Evolutionary conservation across 169 alveolate species (phyloP), one percentile per base, ranked within the genome.

Genomic region (Plasmodium chabaudi): DNA sequence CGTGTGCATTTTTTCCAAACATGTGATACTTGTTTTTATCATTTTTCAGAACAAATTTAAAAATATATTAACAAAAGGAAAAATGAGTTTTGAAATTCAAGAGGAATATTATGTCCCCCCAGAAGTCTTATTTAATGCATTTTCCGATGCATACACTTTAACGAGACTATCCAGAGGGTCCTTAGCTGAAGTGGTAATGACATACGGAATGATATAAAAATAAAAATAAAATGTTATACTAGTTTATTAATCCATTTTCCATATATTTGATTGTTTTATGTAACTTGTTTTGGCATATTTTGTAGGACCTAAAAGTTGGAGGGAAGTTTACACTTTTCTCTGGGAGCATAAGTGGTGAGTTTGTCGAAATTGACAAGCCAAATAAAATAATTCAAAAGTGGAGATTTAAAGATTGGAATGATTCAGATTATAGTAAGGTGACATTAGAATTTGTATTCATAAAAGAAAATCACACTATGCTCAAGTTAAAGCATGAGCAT

Each of bases 61-160:
- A 34, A 34, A 34, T 34, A 34, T 34, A 34, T 3, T 34, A 34
- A 34, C 0, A 34, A 27, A n/a, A 6, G 9, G 12, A 17, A 64
- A 49, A 68, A 79, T 79, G 89, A 79, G 82, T 47, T 79, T 79
- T 60, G 68, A 60, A 13, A 65, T 79, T 12, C 61, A 65, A 46
- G 59, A 79, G 25, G 89, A 79, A 39, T 79, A 65, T 69, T 79
- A 79, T 56, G 89, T 79, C 44, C 89, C 89, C 47, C 79, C 89
- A 55, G 89, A 65, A 15, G 82, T 79, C 17, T 57, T 79, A 10
- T 79, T 79, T 34, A 79, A 67, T 49, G 70, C 82, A n/a, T 79
- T 79, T 47, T 34, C 82, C 5, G 89, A 79, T 55, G 65, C 89
- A 15, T 44, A 64, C 42, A 67, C 82, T 13, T 79, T 79, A 53